Percentiles rank a stretch among this genome's conserved stretches.
phyloP scores from a whole-genome alignment of 768 basidiomycete genomes.

The Chalciporus sphaerocephalus region DNA sequence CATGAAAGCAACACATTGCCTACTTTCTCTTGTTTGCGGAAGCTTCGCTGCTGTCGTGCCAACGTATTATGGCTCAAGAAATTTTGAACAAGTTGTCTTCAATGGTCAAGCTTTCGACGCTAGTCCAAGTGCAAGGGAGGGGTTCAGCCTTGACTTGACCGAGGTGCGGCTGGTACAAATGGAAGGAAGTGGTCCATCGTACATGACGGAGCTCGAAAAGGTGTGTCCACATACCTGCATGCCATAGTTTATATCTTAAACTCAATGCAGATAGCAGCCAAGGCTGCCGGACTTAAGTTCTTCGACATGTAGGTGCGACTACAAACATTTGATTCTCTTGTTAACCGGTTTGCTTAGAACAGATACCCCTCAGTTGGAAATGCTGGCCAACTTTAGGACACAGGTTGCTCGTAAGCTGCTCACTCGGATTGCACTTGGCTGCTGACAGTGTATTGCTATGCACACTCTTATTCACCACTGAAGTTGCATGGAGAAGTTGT shows the following conservation, averaged over 20 bases:
- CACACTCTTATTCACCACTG: constrained; percentile 54
- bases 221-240: no score
- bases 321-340: constrained; percentile 4
- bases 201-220: constrained; percentile 91
- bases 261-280: constrained; percentile 82
- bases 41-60: constrained; percentile 21
- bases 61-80: constrained; percentile 1
- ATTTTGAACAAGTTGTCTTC: constrained; percentile 21
- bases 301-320: constrained; percentile 68
- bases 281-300: constrained; percentile 74
- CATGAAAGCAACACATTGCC: no score
- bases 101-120: constrained; percentile 27
- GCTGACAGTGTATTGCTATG: no score
- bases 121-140: constrained; percentile 26
- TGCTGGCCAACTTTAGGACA: constrained; percentile 34
- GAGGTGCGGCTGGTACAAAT: constrained; percentile 73
- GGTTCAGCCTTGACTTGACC: constrained; percentile 69
- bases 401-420: constrained; percentile 37
- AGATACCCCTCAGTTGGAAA: constrained; percentile 62
- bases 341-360: constrained; percentile 47
- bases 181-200: constrained; percentile 62
- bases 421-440: no score
- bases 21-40: constrained; percentile 17
- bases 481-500: constrained; percentile 57
- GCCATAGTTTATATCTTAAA: no score